Base-by-base conservation (phyloP, 192 early-diverging fungal genomes). In the Funneliformis mosseae region DNA sequence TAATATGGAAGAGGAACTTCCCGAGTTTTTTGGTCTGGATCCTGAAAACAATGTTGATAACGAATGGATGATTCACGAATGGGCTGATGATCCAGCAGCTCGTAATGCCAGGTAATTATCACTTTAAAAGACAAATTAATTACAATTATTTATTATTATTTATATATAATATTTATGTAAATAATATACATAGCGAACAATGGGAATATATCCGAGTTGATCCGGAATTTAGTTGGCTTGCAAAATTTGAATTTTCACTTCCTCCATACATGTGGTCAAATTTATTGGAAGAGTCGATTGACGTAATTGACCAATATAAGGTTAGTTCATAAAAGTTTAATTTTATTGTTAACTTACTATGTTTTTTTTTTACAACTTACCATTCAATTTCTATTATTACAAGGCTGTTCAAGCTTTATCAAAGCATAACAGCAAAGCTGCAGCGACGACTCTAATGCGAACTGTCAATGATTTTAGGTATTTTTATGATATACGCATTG, bases 151-250 rank as follows among this genome's bases (percentile, higher is more conserved):
- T 0, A 2, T 25, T 27, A 33, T 70, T 64, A 10, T 66, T 25
- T 33, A 83, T 62, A 21, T 10, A 62, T 38, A 28, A 28, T 77
- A 28, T 28, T 14, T 25, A 67, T 33, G 8, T 67, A 28, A n/a
- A 10, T 28, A 66, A 62, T 8, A 73, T 69, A 14, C 80, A 77
- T 68, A 81, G 90, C 74, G 89, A 90, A 0, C 90, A 92, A n/a
- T 95, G 99, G 48, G 98, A 99, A 80, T 98, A 96, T 95, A 97
- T 99, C 85, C 90, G 96, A 43, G 83, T 98, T 70, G 97, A 99
- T 81, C 94, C 96, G 3, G 97, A 98, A 68, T 87, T 94, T 72
- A 95, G 97, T 74, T 99, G 98, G 98, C 84, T 97, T 21, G 96
- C 96, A 78, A 80, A 91, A 10, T 93, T 97, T 72, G 88, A 91